Base-by-base conservation (phyloP, 441 rosid genomes). In the Adansonia gregorii region DNA sequence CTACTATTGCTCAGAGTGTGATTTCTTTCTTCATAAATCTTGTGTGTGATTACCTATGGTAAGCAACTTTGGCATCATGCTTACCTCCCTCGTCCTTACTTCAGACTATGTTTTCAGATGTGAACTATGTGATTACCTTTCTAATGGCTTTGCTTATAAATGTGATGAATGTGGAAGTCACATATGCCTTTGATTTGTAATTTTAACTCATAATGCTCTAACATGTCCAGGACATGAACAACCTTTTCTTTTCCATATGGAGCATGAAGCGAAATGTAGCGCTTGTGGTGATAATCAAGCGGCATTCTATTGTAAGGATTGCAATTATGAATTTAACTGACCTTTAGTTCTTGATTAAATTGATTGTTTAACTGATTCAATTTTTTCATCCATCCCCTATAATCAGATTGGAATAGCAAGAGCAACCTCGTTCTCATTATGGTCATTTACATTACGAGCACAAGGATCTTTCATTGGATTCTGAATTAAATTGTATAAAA, bases 281-380 rank as follows among this genome's bases (percentile, higher is more conserved):
- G 58, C 12, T 68, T 68, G 73, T 48, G 41, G 58, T 6, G 0
- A 0, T 1, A 0, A 9, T 1, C 0, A 0, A 0, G 1, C 0
- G 0, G 19, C 2, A 11, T 67, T 10, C 3, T 0, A 0, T 12
- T 68, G 73, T 14, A 68, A 22, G 17, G 11, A 6, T 5, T 68
- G 73, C 56, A 22, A 46, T 11, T 68, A 20, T 27, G 27, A 24
- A 24, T 1, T 1, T 1, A 24, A 24, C 27, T 24, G 27, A 24
- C 27, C 27, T 24, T 24, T 24, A 24, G 27, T 24, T 24, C 27
- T 24, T 0, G 27, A 24, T 24, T 24, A 24, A 24, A 24, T 24
- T 24, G 27, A 24, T 24, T 24, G 27, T 24, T 24, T 24, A 24
- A 24, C 27, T 24, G 27, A 24, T 24, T 24, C 27, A 24, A 24